Base-by-base conservation (phyloP, 2,329 filamentous ascomycete genomes). In the Volutella citrinella region DNA sequence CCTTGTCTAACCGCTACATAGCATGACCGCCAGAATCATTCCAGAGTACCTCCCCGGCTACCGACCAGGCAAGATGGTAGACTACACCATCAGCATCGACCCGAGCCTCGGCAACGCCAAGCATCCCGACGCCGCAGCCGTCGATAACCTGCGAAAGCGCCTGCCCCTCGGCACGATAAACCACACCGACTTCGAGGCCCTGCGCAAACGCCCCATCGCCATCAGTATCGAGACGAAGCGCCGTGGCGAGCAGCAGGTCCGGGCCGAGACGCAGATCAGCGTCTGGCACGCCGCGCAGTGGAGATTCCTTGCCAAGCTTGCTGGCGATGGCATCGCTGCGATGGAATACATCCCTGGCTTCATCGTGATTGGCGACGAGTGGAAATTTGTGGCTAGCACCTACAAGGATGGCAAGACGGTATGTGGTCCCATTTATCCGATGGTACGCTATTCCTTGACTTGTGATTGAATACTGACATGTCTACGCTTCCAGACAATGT, bases 361-460 rank as follows among this genome's bases (percentile, higher is more conserved):
- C 20, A 21, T 42, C 11, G 35, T 38, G 12, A 26, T 37, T 17
- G 38, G 38, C 5, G 22, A 41, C 16, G 23, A 41, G 23, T 41
- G 38, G 38, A 42, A 35, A 21, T 38, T 32, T 23, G 21, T 42
- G 10, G 35, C 35, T 7, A 38, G 35, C 4, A 42, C 31, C 3
- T 20, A 26, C 5, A 22, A 15, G 18, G 35, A 16, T 10, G 15
- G 20, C 11, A 32, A 32, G 20, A 42, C 35, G 20, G 39, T 42
- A 32, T 11, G 39, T 38, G n/a, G n/a, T n/a, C n/a, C n/a, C n/a
- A n/a, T n/a, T n/a, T n/a, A n/a, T n/a, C n/a, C n/a, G n/a, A n/a
- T n/a, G n/a, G n/a, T n/a, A n/a, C n/a, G n/a, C n/a, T n/a, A n/a
- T n/a, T n/a, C n/a, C n/a, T n/a, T n/a, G n/a, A n/a, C n/a, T n/a